phyloP scores from a whole-genome alignment of 176 grass and related monocot genomes.

The Secale cereale region DNA sequence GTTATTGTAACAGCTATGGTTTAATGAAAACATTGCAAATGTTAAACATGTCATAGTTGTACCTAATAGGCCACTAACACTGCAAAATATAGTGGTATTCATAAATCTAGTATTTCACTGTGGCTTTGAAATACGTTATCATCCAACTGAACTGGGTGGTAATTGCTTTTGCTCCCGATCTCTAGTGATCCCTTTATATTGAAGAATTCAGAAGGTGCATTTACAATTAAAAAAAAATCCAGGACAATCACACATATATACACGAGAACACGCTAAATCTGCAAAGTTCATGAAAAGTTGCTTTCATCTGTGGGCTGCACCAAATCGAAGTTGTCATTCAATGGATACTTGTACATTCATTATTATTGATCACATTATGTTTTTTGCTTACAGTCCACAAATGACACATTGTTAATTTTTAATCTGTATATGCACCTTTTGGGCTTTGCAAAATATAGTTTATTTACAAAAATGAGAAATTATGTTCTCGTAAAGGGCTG shows the following conservation, averaged over 20 bases:
- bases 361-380: not conserved
- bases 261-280: not conserved
- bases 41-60: not conserved
- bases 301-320: not conserved
- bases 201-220: not conserved
- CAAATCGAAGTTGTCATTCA: not conserved
- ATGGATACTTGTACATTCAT: not conserved
- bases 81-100: not conserved
- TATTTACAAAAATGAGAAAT: not conserved
- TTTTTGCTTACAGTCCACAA: not conserved
- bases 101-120: not conserved
- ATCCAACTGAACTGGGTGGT: not conserved
- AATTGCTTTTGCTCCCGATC: not conserved
- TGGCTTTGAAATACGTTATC: not conserved
- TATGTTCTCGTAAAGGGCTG: not conserved
- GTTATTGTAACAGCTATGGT: not conserved
- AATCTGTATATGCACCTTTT: not conserved
- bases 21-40: not conserved
- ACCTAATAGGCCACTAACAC: not conserved
- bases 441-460: not conserved
- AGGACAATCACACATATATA: not conserved
- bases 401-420: not conserved
- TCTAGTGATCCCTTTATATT: not conserved
- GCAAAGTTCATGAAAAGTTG: not conserved
- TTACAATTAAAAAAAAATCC: not conserved